These are phyloP conservation scores for Cenchrus americanus DNA, from an alignment of 176 grass and related monocot genomes.

Conservation along the genomic window DNA sequence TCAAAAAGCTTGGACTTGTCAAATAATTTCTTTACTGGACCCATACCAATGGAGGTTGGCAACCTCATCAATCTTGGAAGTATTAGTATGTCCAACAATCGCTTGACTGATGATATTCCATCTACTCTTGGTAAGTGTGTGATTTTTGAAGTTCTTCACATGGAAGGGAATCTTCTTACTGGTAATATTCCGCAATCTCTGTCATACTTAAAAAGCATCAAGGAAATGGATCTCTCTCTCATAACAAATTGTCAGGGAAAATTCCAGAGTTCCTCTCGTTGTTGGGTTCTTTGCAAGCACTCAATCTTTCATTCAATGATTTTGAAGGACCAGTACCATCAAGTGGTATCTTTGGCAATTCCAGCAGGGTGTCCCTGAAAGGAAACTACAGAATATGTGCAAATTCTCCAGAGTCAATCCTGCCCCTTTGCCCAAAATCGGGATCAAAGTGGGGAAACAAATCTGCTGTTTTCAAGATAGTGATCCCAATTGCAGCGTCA, in stretches of 20 bases:
- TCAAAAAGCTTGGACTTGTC: conserved; percentile 39
- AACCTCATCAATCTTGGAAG: conserved; percentile 28
- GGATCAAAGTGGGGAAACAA: conserved; percentile 4
- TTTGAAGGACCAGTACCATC: conserved; percentile 46
- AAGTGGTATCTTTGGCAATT: conserved; percentile 52
- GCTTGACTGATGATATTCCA: conserved; percentile 46
- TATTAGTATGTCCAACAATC: conserved; percentile 42
- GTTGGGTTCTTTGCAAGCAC: conserved; percentile 21
- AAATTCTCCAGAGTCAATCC: conserved; percentile 21
- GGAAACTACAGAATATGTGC: conserved; percentile 58
- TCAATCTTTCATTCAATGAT: conserved; percentile 52
- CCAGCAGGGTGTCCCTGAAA: conserved; percentile 19
- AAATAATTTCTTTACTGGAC: conserved; percentile 31
- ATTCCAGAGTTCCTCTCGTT: conserved; percentile 51
- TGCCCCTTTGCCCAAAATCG: conserved; percentile 40
- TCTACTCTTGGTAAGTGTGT: conserved; percentile 48
- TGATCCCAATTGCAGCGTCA: not conserved
- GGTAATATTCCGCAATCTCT: conserved; percentile 57
- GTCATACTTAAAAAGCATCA: conserved; percentile 44
- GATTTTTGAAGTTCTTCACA: conserved; percentile 50
- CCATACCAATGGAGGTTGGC: conserved; percentile 35
- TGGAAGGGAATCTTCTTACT: conserved; percentile 54
- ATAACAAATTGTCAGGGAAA: conserved; percentile 49
- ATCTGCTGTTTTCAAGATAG: conserved; percentile 22
- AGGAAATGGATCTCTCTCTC: conserved; percentile 56